A percentile compares a stretch with the other conserved stretches of the same genome.
phyloP scores from a whole-genome alignment of 116 monocot genomes.

The Dioscorea cayenensis region DNA sequence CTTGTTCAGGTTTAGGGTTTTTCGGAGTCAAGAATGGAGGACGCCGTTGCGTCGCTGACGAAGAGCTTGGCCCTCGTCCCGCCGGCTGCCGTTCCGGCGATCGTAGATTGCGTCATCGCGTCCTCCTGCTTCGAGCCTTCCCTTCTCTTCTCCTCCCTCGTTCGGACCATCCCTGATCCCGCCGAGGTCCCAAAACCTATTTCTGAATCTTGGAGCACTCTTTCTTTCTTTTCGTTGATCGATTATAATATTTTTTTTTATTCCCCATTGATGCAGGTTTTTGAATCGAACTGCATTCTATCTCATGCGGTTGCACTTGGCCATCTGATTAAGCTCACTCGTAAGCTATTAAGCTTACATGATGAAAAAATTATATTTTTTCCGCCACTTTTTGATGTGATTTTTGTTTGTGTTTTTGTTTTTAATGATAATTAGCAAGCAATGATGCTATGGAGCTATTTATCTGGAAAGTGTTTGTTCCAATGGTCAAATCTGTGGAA shows the following conservation, averaged over 20 bases:
- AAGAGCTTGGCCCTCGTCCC: conserved; percentile 51
- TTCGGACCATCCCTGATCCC: conserved; percentile 34
- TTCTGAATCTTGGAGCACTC: neutral
- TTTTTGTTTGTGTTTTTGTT: neutral
- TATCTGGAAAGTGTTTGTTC: conserved; percentile 48
- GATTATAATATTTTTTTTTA: neutral
- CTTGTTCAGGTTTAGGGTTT: neutral
- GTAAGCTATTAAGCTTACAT: conserved; percentile 35
- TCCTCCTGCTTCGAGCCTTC: conserved; percentile 42
- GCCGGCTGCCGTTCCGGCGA: conserved; percentile 51
- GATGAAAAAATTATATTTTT: neutral
- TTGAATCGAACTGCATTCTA: conserved; percentile 17
- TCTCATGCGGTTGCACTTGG: conserved; percentile 47
- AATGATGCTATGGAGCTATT: conserved; percentile 26
- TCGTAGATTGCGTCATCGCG: conserved; percentile 75
- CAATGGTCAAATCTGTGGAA: conserved; percentile 30
- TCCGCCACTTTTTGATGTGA: neutral
- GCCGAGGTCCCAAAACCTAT: conserved; percentile 22
- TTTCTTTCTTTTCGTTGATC: neutral
- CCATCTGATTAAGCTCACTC: conserved; percentile 36
- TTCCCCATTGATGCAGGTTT: neutral
- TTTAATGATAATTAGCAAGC: neutral
- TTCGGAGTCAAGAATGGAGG: neutral
- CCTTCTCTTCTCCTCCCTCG: conserved; percentile 51
- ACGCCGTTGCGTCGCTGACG: conserved; percentile 27